Percentiles rank a stretch among this genome's conserved stretches.
phyloP scores from a whole-genome alignment of 2,329 filamentous ascomycete species.

The Lasiodiplodia sp. region DNA sequence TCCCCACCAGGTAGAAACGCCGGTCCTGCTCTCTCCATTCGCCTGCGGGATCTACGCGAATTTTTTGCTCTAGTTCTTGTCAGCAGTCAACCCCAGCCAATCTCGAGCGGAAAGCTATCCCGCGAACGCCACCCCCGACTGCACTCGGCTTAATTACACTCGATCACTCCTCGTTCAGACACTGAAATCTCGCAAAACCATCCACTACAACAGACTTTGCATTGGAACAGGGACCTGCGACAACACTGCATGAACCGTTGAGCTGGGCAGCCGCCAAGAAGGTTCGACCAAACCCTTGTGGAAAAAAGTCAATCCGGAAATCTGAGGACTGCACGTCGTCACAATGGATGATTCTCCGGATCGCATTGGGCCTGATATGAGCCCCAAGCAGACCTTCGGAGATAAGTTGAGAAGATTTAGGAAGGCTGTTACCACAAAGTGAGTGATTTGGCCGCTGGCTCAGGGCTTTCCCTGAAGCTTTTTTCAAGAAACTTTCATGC shows the following conservation, averaged over 20 bases:
- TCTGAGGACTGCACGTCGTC: conserved; percentile 8
- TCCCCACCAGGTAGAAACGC: background rate
- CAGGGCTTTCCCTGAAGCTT: too few relatives aligned
- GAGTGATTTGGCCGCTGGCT: conserved; percentile 33
- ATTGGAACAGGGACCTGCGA: background rate
- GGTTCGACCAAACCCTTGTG: conserved; percentile 41
- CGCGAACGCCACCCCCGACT: conserved; percentile 5
- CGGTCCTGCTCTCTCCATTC: background rate
- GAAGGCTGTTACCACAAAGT: conserved; percentile 59
- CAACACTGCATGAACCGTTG: conserved; percentile 8
- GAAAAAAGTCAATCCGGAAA: conserved; percentile 36
- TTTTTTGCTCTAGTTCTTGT: conserved; percentile 18
- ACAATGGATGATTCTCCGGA: conserved; percentile 53
- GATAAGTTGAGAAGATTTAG: conserved; percentile 50
- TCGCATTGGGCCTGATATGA: conserved; percentile 49
- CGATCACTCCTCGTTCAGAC: background rate
- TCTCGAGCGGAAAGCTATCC: conserved; percentile 10
- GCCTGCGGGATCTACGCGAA: conserved; percentile 15
- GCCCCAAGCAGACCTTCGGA: conserved; percentile 32
- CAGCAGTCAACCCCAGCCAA: conserved; percentile 16
- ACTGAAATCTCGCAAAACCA: background rate
- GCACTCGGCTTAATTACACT: conserved; percentile 1
- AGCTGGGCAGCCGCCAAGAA: conserved; percentile 21
- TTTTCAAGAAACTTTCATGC: background rate
- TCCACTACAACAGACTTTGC: background rate